Percentiles rank a stretch among this genome's conserved stretches.
Conservation (phyloP, 1,284 basidiomycete genomes). For the Ceratobasidium sp. region DNA sequence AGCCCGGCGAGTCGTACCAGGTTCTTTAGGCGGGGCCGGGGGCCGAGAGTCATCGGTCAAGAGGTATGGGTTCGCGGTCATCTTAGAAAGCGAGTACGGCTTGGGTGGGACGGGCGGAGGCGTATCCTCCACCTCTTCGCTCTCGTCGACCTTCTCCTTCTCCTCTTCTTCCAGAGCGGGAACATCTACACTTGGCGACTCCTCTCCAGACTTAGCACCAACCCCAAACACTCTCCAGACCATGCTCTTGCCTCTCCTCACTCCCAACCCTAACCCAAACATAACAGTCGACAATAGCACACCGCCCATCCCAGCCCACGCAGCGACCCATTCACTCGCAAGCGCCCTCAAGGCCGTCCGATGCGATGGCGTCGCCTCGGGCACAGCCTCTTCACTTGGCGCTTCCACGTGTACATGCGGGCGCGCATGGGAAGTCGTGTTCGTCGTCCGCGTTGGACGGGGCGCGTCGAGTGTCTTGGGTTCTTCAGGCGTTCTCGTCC, state of each 20-base stretch:
- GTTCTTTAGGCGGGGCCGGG: conserved; percentile 29
- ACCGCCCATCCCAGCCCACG: conserved; percentile 32
- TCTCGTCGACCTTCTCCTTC: not conserved
- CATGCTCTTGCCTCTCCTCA: conserved; percentile 10
- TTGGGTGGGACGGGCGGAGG: conserved; percentile 40
- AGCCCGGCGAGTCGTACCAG: not conserved
- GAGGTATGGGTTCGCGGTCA: conserved; percentile 23
- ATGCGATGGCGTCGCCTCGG: conserved; percentile 38
- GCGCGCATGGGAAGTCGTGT: not conserved
- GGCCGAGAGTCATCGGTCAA: conserved; percentile 24
- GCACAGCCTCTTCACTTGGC: not conserved
- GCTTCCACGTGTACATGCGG: not conserved
- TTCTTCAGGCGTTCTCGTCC: not conserved
- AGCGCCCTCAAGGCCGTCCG: conserved; percentile 10
- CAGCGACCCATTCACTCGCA: conserved; percentile 38
- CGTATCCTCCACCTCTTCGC: conserved; percentile 16
- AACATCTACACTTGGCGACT: not conserved
- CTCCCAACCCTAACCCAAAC: conserved; percentile 39
- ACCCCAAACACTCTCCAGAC: not conserved
- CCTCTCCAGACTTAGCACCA: not conserved
- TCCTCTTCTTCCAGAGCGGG: not conserved
- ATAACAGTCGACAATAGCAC: conserved; percentile 31
- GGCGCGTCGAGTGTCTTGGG: not conserved
- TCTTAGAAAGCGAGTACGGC: conserved; percentile 30
- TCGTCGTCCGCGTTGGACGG: conserved; percentile 24